Evolutionary conservation across 2,329 filamentous ascomycete species (phyloP).

Genomic region (Colletotrichum simmondsii): DNA sequence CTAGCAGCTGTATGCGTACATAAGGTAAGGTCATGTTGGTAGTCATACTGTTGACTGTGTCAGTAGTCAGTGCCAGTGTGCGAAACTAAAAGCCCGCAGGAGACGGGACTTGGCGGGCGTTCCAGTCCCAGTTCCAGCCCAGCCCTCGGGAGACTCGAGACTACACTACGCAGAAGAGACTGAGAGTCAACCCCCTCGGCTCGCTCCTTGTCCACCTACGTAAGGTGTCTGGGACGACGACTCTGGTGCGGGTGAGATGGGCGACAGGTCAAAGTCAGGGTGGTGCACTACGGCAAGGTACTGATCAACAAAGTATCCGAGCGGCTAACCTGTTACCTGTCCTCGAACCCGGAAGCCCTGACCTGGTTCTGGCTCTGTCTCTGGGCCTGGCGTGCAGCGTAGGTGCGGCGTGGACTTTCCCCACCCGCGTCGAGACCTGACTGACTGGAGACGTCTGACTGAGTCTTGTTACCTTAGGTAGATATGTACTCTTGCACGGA

Average conservation of each 20-base stretch:
- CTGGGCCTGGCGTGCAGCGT: constrained; percentile 23
- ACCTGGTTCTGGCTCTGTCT: constrained; percentile 31
- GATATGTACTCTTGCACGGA: no score
- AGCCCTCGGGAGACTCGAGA: no score
- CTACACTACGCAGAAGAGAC: no score
- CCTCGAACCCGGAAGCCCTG: constrained; percentile 31
- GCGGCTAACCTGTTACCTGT: constrained; percentile 3
- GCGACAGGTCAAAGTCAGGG: background rate
- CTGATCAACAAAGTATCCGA: constrained; percentile 28
- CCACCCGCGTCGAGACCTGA: constrained; percentile 25
- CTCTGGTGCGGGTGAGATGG: background rate
- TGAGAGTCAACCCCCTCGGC: constrained; percentile 1
- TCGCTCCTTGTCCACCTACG: constrained; percentile 4
- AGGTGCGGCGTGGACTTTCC: constrained; percentile 26
- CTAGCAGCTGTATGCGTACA: no score
- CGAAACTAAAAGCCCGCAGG: background rate
- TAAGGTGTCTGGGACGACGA: background rate
- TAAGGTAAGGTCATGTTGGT: background rate
- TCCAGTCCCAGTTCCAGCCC: background rate
- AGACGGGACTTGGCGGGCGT: constrained; percentile 12
- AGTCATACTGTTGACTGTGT: background rate
- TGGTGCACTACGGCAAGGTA: constrained; percentile 10
- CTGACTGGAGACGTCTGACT: constrained; percentile 28
- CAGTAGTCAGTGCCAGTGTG: background rate
- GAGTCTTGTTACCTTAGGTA: constrained; percentile 3